A percentile compares a stretch with the other conserved stretches of the same genome.
These are phyloP conservation scores for Pestalotiopsis sp. DNA, from an alignment of 2,329 filamentous ascomycete genomes.

Conservation along the genomic window DNA sequence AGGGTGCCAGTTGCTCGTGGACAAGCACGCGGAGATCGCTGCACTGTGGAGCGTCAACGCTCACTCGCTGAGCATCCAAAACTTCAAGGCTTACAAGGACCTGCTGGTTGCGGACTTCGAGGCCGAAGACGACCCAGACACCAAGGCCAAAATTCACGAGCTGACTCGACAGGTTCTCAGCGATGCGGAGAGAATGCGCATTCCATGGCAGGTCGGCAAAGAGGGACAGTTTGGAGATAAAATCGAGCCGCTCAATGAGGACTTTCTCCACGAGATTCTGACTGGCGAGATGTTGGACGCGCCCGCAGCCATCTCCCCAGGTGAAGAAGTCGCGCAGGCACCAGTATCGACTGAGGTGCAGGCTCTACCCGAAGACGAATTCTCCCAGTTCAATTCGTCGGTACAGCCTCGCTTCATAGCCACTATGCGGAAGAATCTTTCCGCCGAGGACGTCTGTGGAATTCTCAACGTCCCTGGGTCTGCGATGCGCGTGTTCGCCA, in stretches of 20 bases:
- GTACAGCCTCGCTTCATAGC: not conserved
- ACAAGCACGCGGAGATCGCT: constrained; percentile 18
- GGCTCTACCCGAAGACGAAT: not conserved
- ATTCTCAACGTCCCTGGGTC: not conserved
- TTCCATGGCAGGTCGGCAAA: not conserved
- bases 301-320: not conserved
- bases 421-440: not conserved
- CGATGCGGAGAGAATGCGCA: not conserved
- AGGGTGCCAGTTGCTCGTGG: constrained; percentile 15
- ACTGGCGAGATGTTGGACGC: not conserved
- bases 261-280: not conserved
- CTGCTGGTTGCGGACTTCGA: not conserved
- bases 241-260: not conserved
- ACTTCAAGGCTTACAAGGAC: constrained; percentile 18
- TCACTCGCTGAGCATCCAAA: constrained; percentile 17
- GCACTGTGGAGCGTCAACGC: constrained; percentile 17
- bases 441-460: not conserved
- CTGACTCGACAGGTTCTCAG: not conserved
- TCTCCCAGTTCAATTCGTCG: not conserved
- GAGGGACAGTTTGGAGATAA: not conserved
- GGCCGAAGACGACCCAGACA: not conserved
- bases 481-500: not conserved
- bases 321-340: not conserved
- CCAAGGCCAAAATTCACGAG: not conserved
- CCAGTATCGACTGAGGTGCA: not conserved